A percentile compares a stretch with the other conserved stretches of the same genome.
phyloP scores from a whole-genome alignment of 371 early-diverging fungal genomes.

The Rhizopus arrhizus region DNA sequence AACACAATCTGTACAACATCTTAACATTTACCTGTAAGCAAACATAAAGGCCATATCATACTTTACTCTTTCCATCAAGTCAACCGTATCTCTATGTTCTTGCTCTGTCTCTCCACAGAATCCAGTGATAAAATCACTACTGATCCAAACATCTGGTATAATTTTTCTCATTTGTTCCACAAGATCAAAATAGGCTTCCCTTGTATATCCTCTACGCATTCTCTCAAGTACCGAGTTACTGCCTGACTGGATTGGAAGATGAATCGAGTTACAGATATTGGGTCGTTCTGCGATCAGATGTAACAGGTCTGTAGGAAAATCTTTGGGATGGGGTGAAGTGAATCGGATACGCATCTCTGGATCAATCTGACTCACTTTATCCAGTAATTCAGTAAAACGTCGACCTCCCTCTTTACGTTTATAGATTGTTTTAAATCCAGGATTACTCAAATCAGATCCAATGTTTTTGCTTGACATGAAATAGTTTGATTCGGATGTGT shows the following conservation, averaged over 20 bases:
- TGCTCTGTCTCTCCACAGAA: slow-evolving; percentile 84
- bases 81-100: slow-evolving; percentile 73
- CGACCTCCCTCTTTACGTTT: slow-evolving; percentile 76
- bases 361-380: slow-evolving; percentile 66
- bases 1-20: neutral
- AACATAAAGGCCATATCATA: slow-evolving; percentile 85
- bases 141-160: slow-evolving; percentile 74
- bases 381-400: slow-evolving; percentile 77
- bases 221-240: slow-evolving; percentile 65
- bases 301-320: slow-evolving; percentile 76
- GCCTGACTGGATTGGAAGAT: slow-evolving; percentile 79
- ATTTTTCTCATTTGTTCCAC: slow-evolving; percentile 63
- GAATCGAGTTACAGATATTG: slow-evolving; percentile 76
- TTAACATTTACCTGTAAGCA: slow-evolving; percentile 58
- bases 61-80: slow-evolving; percentile 66
- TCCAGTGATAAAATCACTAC: slow-evolving; percentile 78
- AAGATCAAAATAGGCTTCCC: slow-evolving; percentile 75
- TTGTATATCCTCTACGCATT: slow-evolving; percentile 80
- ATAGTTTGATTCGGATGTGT: slow-evolving; percentile 61
- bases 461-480: slow-evolving; percentile 39
- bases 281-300: slow-evolving; percentile 66
- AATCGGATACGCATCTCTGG: slow-evolving; percentile 82
- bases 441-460: slow-evolving; percentile 51
- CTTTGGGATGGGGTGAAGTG: slow-evolving; percentile 84
- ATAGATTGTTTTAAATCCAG: slow-evolving; percentile 79